These are phyloP conservation scores for Cryphonectria carpinicola DNA, from an alignment of 2,329 filamentous ascomycete genomes.

Conservation along the genomic window DNA sequence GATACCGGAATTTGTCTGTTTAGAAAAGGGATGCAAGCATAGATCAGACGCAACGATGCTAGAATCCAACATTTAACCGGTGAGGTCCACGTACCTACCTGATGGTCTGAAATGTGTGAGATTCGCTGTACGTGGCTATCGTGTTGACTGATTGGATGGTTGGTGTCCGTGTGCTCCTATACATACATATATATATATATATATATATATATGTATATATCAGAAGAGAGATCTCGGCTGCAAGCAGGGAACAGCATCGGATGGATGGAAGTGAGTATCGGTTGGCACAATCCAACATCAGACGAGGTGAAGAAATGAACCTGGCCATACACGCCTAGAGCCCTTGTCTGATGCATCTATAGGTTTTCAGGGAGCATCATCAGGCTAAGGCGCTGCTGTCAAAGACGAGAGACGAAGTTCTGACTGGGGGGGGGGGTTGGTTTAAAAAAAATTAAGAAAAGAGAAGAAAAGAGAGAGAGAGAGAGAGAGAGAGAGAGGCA, in stretches of 20 bases:
- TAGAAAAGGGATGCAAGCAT: constrained; percentile 6
- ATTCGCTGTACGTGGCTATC: not conserved
- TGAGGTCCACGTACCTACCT: not conserved
- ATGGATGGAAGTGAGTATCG: not conserved
- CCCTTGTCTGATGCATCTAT: not conserved
- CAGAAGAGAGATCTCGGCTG: not conserved
- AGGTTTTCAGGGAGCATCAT: not conserved
- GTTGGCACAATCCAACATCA: not conserved
- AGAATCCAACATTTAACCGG: not conserved
- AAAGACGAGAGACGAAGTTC: not conserved
- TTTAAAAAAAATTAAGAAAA: not conserved
- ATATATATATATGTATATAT: not conserved
- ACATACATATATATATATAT: not conserved
- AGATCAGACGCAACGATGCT: constrained; percentile 6
- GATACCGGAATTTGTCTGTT: constrained; percentile 6
- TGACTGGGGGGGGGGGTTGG: not conserved
- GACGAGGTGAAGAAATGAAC: not conserved
- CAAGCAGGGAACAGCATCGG: not conserved
- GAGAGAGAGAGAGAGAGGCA: not conserved
- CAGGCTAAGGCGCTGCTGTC: not conserved
- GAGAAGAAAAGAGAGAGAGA: too few species aligned
- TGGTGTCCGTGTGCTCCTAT: not conserved
- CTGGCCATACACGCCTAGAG: not conserved
- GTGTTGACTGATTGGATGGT: not conserved
- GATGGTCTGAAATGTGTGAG: not conserved